Base-by-base conservation (phyloP, 305 asterid species). In the Fraxinus velutina region DNA sequence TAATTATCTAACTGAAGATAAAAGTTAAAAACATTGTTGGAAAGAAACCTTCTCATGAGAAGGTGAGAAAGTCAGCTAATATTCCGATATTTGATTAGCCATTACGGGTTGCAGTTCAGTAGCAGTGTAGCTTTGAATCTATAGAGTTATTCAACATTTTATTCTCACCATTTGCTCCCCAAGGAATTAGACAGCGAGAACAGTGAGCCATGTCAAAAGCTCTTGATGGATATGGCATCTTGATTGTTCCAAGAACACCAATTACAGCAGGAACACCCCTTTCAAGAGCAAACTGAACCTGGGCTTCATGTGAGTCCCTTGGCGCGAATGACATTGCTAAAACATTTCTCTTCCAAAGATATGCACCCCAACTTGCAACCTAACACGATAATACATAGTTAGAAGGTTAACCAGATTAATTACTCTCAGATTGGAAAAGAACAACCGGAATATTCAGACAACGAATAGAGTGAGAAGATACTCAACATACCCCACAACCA, bases 271-370 rank as follows among this genome's bases (percentile, higher is more conserved):
- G 90, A 80, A 87, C 84, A 9, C 90, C 90, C 66, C 90, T 83
- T 78, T 87, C 88, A 68, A 87, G 87, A 50, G 90, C 90, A 83
- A 87, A 87, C 66, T 88, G 90, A 79, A 85, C 87, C 83, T 88
- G 90, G 47, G 90, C 90, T 84, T 88, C 90, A 36, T 88, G 90
- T 78, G 86, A 88, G 76, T 88, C 90, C 80, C 86, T 88, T 15
- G 90, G 90, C 30, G 90, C 90, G 33, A 88, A 78, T 3, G 90
- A 88, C 90, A 88, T 88, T 78, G 90, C 80, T 27, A 88, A 73
- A 29, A 85, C 90, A 73, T 88, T 86, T 88, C 89, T 83, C 90
- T 88, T 79, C 90, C 90, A 73, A 88, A 88, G 83, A 88, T 88
- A 32, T 10, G 90, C 90, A 77, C 86, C 90, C 37, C 90, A 88